These are phyloP conservation scores for Chenopodium quinoa DNA, from an alignment of 148 eudicot genomes.

Conservation along the genomic window DNA sequence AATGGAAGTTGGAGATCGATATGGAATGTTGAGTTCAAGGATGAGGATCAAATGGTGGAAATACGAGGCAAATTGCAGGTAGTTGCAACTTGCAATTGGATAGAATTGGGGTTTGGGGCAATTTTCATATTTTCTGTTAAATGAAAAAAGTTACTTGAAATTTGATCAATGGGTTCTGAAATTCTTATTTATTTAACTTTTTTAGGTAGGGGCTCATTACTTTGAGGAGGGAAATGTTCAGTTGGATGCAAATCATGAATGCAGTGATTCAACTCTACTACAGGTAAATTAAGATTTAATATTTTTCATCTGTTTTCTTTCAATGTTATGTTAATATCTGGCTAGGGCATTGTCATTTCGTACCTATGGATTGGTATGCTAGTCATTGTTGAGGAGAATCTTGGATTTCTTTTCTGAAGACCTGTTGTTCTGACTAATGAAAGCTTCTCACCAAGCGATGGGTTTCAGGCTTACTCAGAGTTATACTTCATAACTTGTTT, in stretches of 20 bases:
- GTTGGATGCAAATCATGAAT: slow-evolving; percentile 89
- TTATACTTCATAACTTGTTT: not conserved
- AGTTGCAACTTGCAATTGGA: slow-evolving; percentile 16
- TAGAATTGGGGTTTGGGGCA: not conserved
- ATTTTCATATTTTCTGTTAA: not conserved
- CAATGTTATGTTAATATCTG: not conserved
- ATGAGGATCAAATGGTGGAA: slow-evolving; percentile 77
- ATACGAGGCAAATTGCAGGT: slow-evolving; percentile 84
- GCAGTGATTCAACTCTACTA: slow-evolving; percentile 79
- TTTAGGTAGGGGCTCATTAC: slow-evolving; percentile 90
- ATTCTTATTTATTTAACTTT: slow-evolving; percentile 1
- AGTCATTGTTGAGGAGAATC: slow-evolving; percentile 7
- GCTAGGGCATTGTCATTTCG: not conserved
- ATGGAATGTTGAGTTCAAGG: slow-evolving; percentile 82
- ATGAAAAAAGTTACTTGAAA: not conserved
- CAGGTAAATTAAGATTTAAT: slow-evolving; percentile 46
- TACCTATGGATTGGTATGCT: not conserved
- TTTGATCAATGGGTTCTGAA: not conserved
- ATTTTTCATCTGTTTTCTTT: no score
- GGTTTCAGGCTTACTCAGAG: not conserved
- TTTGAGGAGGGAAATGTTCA: slow-evolving; percentile 99
- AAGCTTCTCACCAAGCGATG: not conserved
- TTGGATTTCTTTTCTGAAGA: not conserved
- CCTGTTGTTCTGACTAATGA: not conserved
- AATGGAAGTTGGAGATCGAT: slow-evolving; percentile 96